A percentile compares a stretch with the other conserved stretches of the same genome.
Evolutionary conservation across 2,329 filamentous ascomycete species (phyloP).

Genomic region (Waltergamsia citrina): DNA sequence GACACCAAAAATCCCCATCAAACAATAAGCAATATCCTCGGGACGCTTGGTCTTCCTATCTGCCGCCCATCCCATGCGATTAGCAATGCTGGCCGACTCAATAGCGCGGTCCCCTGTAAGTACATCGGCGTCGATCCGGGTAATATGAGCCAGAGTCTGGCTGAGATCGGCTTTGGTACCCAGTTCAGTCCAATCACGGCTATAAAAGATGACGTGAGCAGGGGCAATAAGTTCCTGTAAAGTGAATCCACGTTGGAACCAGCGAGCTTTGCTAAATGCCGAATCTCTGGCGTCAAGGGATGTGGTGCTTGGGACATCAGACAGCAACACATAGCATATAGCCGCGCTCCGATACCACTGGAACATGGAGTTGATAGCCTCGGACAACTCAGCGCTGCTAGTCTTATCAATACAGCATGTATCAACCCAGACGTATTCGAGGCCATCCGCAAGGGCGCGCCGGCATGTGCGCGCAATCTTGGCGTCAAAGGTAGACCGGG

Average conservation of each 20-base stretch:
- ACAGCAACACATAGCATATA: constrained; percentile 14
- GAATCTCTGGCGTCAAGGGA: constrained; percentile 5
- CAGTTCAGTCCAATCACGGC: constrained; percentile 13
- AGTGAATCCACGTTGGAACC: constrained; percentile 42
- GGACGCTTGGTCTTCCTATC: constrained; percentile 9
- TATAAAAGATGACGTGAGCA: constrained; percentile 16
- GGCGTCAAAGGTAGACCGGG: constrained; percentile 4
- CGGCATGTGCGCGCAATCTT: constrained; percentile 13
- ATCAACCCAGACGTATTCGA: constrained; percentile 17
- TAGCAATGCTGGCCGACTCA: constrained; percentile 6
- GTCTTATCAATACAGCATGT: constrained; percentile 17
- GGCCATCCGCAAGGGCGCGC: constrained; percentile 6
- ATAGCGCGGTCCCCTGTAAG: constrained; percentile 5
- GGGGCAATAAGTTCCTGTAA: constrained; percentile 56
- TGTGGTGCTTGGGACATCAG: constrained; percentile 8
- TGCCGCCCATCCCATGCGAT: constrained; percentile 14
- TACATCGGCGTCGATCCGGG: constrained; percentile 10
- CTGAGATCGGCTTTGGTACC: constrained; percentile 12
- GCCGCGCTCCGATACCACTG: constrained; percentile 13
- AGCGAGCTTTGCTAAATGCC: too few relatives aligned
- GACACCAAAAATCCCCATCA: constrained; percentile 14
- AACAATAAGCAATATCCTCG: constrained; percentile 15
- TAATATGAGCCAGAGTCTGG: constrained; percentile 8
- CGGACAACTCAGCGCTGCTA: constrained; percentile 17
- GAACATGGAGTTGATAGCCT: constrained; percentile 17